Percentiles rank a stretch among this genome's conserved stretches.
Conservation (phyloP, 31 red algal genomes). For the Endocladia muricata region DNA sequence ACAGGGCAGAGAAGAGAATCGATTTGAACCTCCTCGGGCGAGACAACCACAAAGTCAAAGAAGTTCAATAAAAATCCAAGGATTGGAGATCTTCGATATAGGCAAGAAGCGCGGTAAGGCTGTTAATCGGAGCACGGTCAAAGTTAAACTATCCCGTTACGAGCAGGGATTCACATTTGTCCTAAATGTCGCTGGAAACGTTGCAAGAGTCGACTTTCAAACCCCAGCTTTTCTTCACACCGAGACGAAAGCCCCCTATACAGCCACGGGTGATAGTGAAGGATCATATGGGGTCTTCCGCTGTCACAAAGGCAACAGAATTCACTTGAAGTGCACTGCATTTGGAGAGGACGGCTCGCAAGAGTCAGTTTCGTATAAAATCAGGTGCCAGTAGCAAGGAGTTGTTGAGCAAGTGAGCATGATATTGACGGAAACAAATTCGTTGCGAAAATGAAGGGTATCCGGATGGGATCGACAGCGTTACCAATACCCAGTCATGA, state of each 20-base stretch:
- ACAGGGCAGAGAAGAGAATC: not conserved
- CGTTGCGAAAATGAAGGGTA: too few species aligned
- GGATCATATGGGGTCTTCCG: not conserved
- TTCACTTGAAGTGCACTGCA: not conserved
- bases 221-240: conserved; percentile 4
- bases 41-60: not conserved
- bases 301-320: conserved; percentile 5
- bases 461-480: too few species aligned
- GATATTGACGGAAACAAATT: too few species aligned
- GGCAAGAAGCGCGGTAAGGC: not conserved
- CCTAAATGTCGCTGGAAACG: conserved; percentile 21
- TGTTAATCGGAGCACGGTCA: not conserved
- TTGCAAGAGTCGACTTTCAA: conserved; percentile 17
- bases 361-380: too few species aligned
- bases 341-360: too few species aligned
- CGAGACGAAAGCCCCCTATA: conserved; percentile 14
- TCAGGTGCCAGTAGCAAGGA: too few species aligned
- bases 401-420: too few species aligned
- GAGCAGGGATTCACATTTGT: conserved; percentile 31
- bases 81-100: conserved; percentile 29
- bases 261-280: conserved; percentile 22
- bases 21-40: too few species aligned
- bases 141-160: conserved; percentile 7
- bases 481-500: too few species aligned
- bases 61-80: conserved; percentile 7